Evolutionary conservation across 345 rosid species (phyloP).

Genomic region (Arabidopsis thaliana): TAIR10.1 NC_003076.8:7373001-7373500

Average conservation of each 20-base stretch:
- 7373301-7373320: constrained; percentile 42
- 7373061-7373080: constrained; percentile 37
- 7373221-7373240: constrained; percentile 30
- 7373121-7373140: constrained; percentile 25
- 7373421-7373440: constrained; percentile 19
- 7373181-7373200: constrained; percentile 15
- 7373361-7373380: constrained; percentile 33
- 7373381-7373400: neutral
- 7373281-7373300: constrained; percentile 22
- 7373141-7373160: neutral
- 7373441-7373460: neutral
- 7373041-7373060: constrained; percentile 30
- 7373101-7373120: constrained; percentile 27
- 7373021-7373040: constrained; percentile 30
- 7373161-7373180: constrained; percentile 24
- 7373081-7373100: constrained; percentile 28
- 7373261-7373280: constrained; percentile 37
- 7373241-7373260: neutral
- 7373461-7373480: constrained; percentile 9
- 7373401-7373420: constrained; percentile 5
- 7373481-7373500: constrained; percentile 18
- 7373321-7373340: constrained; percentile 43
- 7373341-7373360: constrained; percentile 43
- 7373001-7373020: constrained; percentile 16
- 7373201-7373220: constrained; percentile 42